Evolutionary conservation across 176 grass and related monocot genomes (phyloP), one percentile per base, ranked within the genome.

Genomic region (Oryza coarctata): DNA sequence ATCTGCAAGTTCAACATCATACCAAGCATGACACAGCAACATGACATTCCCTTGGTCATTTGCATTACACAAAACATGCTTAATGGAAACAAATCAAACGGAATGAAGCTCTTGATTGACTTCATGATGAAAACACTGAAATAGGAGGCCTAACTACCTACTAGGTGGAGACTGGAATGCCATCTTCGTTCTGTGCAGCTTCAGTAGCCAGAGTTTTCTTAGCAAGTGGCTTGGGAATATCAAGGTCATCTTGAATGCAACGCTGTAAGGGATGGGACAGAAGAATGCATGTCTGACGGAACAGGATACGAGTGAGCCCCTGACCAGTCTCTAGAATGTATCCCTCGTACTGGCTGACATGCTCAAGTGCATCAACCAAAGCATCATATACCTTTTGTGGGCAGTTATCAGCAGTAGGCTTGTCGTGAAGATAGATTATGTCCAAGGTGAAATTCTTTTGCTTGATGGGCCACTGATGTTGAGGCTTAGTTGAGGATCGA

Each of bases 281-380:
- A 17, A 99, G 87, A 67, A 93, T 86, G 47, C 93, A 95, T 34
- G 89, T 88, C 25, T 95, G 90, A 34, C 93, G 88, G 65, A 95
- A 95, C 22, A 95, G 80, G 25, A 99, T 85, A 0, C 93, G 76
- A 12, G 96, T 81, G 62, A 95, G 85, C 41, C 96, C 91, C 72
- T 99, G 96, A 58, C 92, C 93, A 33, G 79, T 90, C 85, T 98
- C 96, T 26, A 95, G 85, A 79, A 98, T 91, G 76, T 95, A 98
- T 7, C 96, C 96, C 84, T 98, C 96, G 12, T 93, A 88, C 86
- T 98, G 90, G 49, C 81, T 93, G 10, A 98, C 96, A 52, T 98
- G 96, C 64, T 98, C 96, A 3, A 95, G 89, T 20, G 77, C 82
- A 79, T 98, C 96, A 34, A 98, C 96, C 32, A 98, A 68, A 39